Conservation (phyloP, 2,329 filamentous ascomycete genomes). For the Alternaria viburni region DNA sequence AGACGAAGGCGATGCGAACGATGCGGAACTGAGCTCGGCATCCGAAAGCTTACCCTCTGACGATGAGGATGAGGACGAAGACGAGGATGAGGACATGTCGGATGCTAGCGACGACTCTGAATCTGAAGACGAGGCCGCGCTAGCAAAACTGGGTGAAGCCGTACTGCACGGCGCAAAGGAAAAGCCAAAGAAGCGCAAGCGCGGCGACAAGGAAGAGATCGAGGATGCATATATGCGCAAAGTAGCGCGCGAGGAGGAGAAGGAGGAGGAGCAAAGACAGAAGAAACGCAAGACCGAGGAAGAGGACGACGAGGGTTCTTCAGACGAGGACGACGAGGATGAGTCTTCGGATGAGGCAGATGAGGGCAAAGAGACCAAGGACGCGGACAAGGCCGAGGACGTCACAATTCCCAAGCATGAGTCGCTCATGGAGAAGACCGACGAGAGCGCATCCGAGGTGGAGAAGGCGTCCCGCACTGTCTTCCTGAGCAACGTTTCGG, state of each 20-base stretch:
- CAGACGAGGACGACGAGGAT: constrained; percentile 20
- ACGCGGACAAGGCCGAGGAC: constrained; percentile 53
- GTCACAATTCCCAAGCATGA: constrained; percentile 59
- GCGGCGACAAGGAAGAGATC: constrained; percentile 68
- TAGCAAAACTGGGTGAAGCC: constrained; percentile 35
- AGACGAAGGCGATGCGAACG: constrained; percentile 53
- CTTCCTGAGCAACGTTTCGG: constrained; percentile 91
- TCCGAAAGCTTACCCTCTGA: constrained; percentile 18
- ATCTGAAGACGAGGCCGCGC: constrained; percentile 30
- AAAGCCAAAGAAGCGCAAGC: constrained; percentile 51
- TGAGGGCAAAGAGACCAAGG: constrained; percentile 39
- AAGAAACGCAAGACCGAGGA: constrained; percentile 47
- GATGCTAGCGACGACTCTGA: constrained; percentile 27
- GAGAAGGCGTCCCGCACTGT: constrained; percentile 90
- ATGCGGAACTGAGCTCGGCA: constrained; percentile 25
- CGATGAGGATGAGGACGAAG: constrained; percentile 30
- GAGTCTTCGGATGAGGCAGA: constrained; percentile 31
- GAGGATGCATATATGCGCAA: constrained; percentile 74
- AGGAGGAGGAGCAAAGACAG: constrained; percentile 47
- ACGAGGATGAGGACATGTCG: constrained; percentile 41
- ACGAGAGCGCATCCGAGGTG: constrained; percentile 62
- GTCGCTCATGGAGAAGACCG: constrained; percentile 50
- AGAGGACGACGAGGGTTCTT: constrained; percentile 19
- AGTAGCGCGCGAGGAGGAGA: constrained; percentile 58
- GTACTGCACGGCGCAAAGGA: constrained; percentile 37